Evolutionary conservation across 2,329 filamentous ascomycete genomes (phyloP).

Genomic region (Ophiocordyceps polyrhachis-furcata): DNA sequence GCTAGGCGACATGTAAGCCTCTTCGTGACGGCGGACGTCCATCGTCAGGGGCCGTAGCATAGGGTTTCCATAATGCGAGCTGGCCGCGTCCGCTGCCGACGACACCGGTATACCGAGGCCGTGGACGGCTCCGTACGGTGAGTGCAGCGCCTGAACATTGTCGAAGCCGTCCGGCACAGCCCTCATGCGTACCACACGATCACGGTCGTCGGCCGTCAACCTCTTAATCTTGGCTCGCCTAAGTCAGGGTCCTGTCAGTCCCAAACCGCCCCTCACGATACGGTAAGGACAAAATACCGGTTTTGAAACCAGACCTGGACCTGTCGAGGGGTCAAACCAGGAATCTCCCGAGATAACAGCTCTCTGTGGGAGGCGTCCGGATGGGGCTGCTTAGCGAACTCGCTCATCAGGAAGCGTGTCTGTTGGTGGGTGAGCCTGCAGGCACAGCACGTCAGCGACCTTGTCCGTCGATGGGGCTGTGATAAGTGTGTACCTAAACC

Average conservation of each 20-base stretch:
- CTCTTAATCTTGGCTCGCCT: constrained; percentile 57
- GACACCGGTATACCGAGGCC: constrained; percentile 25
- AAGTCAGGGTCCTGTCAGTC: constrained; percentile 1
- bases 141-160: constrained; percentile 49
- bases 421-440: constrained; percentile 84
- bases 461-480: background rate
- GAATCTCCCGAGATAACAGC: constrained; percentile 72
- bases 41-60: constrained; percentile 51
- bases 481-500: constrained; percentile 42
- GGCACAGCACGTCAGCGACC: constrained; percentile 14
- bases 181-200: constrained; percentile 54
- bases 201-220: constrained; percentile 48
- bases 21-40: constrained; percentile 44
- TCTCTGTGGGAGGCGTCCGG: constrained; percentile 84
- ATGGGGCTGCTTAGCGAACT: constrained; percentile 87
- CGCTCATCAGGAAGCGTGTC: constrained; percentile 93
- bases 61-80: constrained; percentile 36
- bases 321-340: constrained; percentile 75
- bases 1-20: constrained; percentile 48
- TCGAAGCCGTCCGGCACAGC: constrained; percentile 54
- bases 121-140: constrained; percentile 44
- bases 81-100: constrained; percentile 30
- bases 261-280: background rate
- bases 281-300: constrained; percentile 36
- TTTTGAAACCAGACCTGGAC: constrained; percentile 99